Evolutionary conservation across 2,329 filamentous ascomycete species (phyloP), one percentile per base, ranked within the genome.

Genomic region (Pestalotiopsis sp.): DNA sequence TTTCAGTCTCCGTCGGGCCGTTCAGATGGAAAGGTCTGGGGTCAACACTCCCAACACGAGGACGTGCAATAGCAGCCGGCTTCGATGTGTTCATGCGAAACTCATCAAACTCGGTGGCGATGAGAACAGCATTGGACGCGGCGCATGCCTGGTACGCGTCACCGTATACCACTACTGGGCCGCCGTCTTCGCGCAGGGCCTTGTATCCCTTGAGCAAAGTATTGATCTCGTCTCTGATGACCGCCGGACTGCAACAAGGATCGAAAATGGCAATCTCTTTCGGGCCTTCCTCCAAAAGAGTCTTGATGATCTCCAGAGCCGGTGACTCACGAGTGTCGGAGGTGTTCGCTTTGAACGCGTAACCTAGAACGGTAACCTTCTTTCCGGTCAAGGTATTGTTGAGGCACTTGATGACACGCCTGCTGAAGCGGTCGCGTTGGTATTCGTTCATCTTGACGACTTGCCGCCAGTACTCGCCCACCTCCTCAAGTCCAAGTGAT

Each of bases 271-370:
- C 86, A 64, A 93, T 86, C 76, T 91, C 88, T 4, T 82, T 82
- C 0, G 90, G 88, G 36, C 85, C 84, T 76, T 94, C 91, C 70
- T 90, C 86, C 11, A 92, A 82, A 23, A 94, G 82, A 13, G 85
- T 85, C 71, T 87, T 87, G 78, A 93, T 88, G 71, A 93, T 88
- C 72, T 90, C 89, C 25, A 93, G 84, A 0, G 91, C 90, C 0
- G 91, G 88, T 58, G 88, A 90, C 77, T 94, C 92, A 49, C 92
- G 86, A 4, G 91, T 92, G 76, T 95, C 92, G 25, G 87, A 88
- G 0, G 92, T 95, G 78, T 93, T 88, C 80, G 93, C 92, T 84
- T 95, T 95, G 82, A 93, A 95, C 9, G 92, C 90, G 73, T 91
- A 94, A 3, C 93, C 93, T 5, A 95, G 85, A 2, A 95, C 83